phyloP scores from a whole-genome alignment of 2,329 filamentous ascomycete genomes.

The Sporothrix inflata region DNA sequence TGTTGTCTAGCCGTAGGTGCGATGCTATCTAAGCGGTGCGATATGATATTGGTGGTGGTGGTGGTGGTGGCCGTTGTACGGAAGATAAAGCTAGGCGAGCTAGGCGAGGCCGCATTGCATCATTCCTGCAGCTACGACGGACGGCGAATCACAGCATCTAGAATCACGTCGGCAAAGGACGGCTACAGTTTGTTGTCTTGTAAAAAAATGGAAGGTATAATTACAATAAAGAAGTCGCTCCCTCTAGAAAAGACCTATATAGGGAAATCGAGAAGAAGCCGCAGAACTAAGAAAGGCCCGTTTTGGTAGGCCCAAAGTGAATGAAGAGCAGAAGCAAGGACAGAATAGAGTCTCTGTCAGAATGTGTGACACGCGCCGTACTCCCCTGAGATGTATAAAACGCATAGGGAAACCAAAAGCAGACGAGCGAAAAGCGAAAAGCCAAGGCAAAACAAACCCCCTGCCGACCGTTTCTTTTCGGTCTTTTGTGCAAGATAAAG shows the following conservation, averaged over 20 bases:
- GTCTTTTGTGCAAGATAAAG: background rate
- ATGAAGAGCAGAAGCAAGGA: background rate
- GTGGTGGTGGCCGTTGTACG: background rate
- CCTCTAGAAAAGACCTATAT: conserved; percentile 6
- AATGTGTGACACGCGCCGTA: conserved; percentile 7
- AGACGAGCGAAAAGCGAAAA: background rate
- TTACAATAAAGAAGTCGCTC: background rate
- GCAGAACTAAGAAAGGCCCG: background rate
- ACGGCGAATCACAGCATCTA: background rate
- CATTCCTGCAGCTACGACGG: background rate
- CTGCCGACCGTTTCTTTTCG: background rate
- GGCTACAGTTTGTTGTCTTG: background rate
- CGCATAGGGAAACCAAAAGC: conserved; percentile 12
- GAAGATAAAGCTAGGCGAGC: conserved; percentile 18
- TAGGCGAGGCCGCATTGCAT: conserved; percentile 13
- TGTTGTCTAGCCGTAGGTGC: background rate
- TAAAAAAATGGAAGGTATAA: background rate
- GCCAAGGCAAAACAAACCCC: background rate
- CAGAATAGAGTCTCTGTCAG: background rate
- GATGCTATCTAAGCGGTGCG: conserved; percentile 12
- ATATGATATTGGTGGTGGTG: background rate
- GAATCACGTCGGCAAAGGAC: background rate
- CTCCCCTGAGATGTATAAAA: conserved; percentile 18
- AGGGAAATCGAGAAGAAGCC: background rate
- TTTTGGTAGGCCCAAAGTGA: background rate